Evolutionary conservation across 2,329 filamentous ascomycete genomes (phyloP), one percentile per base, ranked within the genome.

Genomic region (Beauveria australis): DNA sequence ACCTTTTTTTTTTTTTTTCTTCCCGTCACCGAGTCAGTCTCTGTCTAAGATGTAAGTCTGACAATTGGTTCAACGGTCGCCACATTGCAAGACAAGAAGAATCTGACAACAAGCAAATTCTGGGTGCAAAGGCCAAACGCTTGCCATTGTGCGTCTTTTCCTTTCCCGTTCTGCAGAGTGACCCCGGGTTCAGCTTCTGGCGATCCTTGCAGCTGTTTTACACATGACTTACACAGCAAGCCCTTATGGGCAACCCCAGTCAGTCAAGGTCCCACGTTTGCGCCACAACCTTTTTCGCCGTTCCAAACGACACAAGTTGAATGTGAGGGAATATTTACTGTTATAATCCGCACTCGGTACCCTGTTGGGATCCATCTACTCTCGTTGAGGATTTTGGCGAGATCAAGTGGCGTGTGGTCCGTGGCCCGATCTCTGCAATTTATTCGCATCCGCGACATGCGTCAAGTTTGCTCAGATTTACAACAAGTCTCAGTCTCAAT

Each of bases 161-260:
- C 30, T 22, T 33, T 22, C 33, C 33, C 33, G 33, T 37, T 37
- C n/a, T 37, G 22, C 37, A 40, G 9, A 46, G 7, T 16, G 46
- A 40, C 19, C 28, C 30, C 28, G 19, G 19, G 16, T 49, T 49
- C 55, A 58, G 55, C 55, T 58, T 12, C 12, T 46, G 56, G 24
- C 56, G 56, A 53, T 59, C 48, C 24, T 58, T 16, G 22, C 30
- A 37, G 44, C 41, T 43, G 22, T 47, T 47, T 30, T 48, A 57
- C 55, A 22, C 55, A 58, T 58, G 55, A 58, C 55, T 58, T 58
- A 58, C 55, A 58, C 55, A 22, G 30, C 33, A 49, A 58, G 55
- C 55, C 47, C n/a, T 58, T 41, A 28, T n/a, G 43, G 44, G 5
- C 26, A 37, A 43, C 41, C 40, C 26, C 10, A 19, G 28, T 24